Evolutionary conservation across 1,284 basidiomycete genomes (phyloP).

Genomic region (Farysia itapuensis): DNA sequence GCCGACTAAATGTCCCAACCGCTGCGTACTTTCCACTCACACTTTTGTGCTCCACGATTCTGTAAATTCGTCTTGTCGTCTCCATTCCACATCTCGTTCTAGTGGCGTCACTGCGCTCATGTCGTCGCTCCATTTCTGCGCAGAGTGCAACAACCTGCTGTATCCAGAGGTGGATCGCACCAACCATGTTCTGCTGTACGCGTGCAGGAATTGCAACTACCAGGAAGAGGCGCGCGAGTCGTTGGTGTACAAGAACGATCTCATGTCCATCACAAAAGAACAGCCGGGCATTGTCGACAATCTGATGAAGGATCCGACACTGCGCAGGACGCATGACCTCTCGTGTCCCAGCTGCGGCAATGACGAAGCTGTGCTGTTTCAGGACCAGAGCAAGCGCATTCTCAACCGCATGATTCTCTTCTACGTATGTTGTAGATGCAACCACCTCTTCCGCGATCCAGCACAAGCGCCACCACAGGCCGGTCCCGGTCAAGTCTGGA

Average conservation of each 20-base stretch:
- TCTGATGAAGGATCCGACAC: conserved; percentile 84
- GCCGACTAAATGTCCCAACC: too few species aligned
- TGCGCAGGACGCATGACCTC: conserved; percentile 62
- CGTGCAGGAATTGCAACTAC: conserved; percentile 88
- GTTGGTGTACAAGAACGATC: conserved; percentile 89
- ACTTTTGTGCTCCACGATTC: too few species aligned
- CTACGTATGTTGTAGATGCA: conserved; percentile 55
- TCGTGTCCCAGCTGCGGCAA: conserved; percentile 53
- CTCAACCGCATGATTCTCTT: conserved; percentile 57
- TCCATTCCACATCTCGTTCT: too few species aligned
- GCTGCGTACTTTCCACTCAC: too few species aligned
- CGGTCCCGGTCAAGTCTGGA: conserved; percentile 36
- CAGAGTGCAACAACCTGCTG: conserved; percentile 76
- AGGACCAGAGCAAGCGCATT: conserved; percentile 57
- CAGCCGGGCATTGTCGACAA: conserved; percentile 88
- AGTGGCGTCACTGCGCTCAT: too few species aligned
- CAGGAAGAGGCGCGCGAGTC: conserved; percentile 83
- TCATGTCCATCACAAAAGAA: conserved; percentile 89
- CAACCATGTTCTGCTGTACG: conserved; percentile 83
- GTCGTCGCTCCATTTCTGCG: conserved; percentile 56
- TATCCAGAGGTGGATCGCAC: conserved; percentile 80
- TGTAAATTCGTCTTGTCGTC: too few species aligned
- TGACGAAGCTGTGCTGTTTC: conserved; percentile 52
- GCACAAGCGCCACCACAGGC: conserved; percentile 13
- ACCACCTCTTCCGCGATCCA: conserved; percentile 51